Conservation (phyloP, 2,329 filamentous ascomycete genomes). For the Elsinoe necatrix region DNA sequence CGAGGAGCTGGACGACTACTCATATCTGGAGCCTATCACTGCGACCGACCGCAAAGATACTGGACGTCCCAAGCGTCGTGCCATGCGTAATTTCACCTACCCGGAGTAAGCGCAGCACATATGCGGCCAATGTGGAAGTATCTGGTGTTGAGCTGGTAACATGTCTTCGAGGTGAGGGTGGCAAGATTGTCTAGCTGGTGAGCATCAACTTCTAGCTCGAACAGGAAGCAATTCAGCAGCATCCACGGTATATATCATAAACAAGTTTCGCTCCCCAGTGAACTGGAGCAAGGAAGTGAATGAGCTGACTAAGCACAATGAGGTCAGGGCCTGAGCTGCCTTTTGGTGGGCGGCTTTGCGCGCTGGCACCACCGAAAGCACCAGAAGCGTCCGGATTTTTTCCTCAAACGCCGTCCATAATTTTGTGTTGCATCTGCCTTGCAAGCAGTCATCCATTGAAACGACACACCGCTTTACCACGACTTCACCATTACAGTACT, state of each 20-base stretch:
- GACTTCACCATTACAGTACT: not conserved
- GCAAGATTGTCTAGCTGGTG: too few relatives aligned
- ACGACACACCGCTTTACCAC: not conserved
- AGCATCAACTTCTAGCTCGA: too few relatives aligned
- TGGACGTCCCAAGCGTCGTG: not conserved
- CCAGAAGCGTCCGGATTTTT: conserved; percentile 1
- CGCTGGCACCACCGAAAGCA: not conserved
- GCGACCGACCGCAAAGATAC: not conserved
- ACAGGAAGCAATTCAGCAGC: too few relatives aligned
- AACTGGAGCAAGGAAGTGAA: not conserved
- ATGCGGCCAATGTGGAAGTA: too few relatives aligned
- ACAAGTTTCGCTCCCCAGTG: not conserved
- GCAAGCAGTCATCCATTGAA: not conserved
- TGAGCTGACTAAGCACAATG: not conserved
- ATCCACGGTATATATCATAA: too few relatives aligned
- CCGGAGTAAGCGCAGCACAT: not conserved
- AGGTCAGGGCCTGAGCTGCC: not conserved
- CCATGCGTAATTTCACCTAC: not conserved
- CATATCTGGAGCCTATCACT: not conserved
- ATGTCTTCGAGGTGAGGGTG: too few relatives aligned
- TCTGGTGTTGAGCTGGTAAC: too few relatives aligned
- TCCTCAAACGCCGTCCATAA: not conserved
- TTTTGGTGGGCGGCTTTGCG: not conserved
- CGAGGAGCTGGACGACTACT: not conserved
- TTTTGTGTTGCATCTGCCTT: conserved; percentile 7